Evolutionary conservation across 495 filamentous ascomycete genomes (phyloP).

Genomic region (Polyplosphaeria fusca): DNA sequence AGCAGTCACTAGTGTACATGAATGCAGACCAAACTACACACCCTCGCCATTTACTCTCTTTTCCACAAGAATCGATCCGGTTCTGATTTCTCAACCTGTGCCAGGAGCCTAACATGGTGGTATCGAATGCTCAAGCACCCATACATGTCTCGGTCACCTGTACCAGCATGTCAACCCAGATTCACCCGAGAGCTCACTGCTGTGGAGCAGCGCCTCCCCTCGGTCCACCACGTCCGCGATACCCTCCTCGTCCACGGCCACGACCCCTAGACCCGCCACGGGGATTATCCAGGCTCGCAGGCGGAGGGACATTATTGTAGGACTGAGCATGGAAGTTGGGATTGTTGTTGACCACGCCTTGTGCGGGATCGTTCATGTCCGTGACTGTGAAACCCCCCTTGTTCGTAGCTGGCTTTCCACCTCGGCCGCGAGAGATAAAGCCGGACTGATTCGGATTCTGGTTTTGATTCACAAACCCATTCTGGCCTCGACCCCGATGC

Average conservation of each 20-base stretch:
- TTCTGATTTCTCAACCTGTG: too few relatives aligned
- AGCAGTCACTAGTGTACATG: too few relatives aligned
- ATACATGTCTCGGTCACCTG: too few relatives aligned
- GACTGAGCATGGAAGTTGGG: constrained; percentile 55
- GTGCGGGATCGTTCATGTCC: constrained; percentile 50
- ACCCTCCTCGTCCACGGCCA: constrained; percentile 30
- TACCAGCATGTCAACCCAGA: too few relatives aligned
- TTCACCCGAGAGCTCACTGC: too few relatives aligned
- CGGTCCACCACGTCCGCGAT: constrained; percentile 20
- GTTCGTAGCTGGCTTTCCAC: constrained; percentile 38
- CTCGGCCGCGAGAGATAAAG: constrained; percentile 31
- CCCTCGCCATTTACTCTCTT: too few relatives aligned
- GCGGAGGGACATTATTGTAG: constrained; percentile 78
- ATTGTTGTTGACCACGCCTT: constrained; percentile 51
- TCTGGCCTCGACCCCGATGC: constrained; percentile 32
- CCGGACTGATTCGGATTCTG: constrained; percentile 6
- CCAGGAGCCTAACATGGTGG: too few relatives aligned
- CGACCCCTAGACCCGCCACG: constrained; percentile 43
- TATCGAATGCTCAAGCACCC: too few relatives aligned
- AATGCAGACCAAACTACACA: too few relatives aligned
- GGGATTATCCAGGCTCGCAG: constrained; percentile 57
- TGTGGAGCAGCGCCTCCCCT: constrained; percentile 11
- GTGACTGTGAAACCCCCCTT: constrained; percentile 53
- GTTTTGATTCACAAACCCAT: constrained; percentile 14
- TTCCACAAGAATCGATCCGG: too few relatives aligned